Conservation (phyloP, 2,329 filamentous ascomycete genomes). For the Colletotrichum salicis region DNA sequence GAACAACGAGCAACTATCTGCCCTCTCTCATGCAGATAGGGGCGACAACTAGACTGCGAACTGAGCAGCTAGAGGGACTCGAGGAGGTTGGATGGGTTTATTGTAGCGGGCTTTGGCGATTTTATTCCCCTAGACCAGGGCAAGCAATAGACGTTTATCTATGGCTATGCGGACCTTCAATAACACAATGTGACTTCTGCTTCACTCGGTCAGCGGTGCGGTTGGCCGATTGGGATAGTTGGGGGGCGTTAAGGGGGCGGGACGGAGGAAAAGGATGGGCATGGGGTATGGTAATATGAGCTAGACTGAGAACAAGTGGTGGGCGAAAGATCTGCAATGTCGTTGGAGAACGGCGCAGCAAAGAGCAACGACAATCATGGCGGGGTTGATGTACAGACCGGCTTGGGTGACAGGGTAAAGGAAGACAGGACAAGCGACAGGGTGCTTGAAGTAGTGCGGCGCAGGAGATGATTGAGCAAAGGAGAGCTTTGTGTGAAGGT, state of each 20-base stretch:
- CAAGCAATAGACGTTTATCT: conserved; percentile 21
- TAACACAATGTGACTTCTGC: conserved; percentile 34
- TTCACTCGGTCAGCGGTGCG: conserved; percentile 48
- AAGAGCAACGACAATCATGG: conserved; percentile 48
- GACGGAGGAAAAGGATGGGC: conserved; percentile 40
- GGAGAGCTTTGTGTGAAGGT: neutral
- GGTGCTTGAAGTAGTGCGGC: conserved; percentile 46
- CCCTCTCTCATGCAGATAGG: conserved; percentile 17
- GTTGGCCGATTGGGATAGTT: conserved; percentile 52
- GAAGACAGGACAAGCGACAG: conserved; percentile 39
- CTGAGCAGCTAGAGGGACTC: neutral
- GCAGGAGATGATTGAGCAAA: neutral
- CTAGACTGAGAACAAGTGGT: conserved; percentile 52
- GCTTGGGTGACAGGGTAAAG: conserved; percentile 32
- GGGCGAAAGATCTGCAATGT: conserved; percentile 50
- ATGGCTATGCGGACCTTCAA: neutral
- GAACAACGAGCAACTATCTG: neutral
- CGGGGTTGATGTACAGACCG: conserved; percentile 48
- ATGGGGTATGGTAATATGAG: conserved; percentile 49
- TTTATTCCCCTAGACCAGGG: neutral
- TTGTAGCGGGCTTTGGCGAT: neutral
- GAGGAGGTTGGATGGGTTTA: neutral
- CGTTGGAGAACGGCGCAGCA: conserved; percentile 49
- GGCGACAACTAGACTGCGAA: neutral
- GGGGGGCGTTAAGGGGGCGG: conserved; percentile 48